phyloP scores from a whole-genome alignment of 306 rosid genomes.

The Corylus heterophylla region DNA sequence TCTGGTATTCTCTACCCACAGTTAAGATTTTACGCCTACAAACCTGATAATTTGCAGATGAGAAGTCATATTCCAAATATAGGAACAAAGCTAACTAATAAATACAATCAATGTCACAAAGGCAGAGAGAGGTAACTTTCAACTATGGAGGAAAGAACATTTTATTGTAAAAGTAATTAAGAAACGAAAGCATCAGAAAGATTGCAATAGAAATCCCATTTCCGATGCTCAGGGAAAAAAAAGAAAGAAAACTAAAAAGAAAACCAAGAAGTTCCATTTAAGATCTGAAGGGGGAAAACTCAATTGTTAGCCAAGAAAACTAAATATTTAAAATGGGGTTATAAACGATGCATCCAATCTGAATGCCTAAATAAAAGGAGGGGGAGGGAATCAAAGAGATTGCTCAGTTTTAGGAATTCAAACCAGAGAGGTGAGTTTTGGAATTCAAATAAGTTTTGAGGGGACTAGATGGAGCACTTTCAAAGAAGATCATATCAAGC shows the following conservation, averaged over 20 bases:
- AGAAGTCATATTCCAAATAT: constrained; percentile 29
- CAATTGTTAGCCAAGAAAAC: neutral
- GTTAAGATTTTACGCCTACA: constrained; percentile 78
- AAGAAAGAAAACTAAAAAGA: too few relatives aligned
- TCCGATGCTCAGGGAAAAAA: neutral
- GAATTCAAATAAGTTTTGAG: neutral
- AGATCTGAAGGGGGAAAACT: neutral
- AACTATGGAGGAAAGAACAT: neutral
- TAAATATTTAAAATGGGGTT: neutral
- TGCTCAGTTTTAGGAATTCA: neutral
- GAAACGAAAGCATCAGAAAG: neutral
- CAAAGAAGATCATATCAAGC: neutral
- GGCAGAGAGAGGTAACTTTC: neutral
- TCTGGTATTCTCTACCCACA: constrained; percentile 69
- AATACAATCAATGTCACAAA: neutral
- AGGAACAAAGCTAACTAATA: constrained; percentile 9
- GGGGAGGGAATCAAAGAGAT: neutral
- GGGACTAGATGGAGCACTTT: neutral
- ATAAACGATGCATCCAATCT: neutral
- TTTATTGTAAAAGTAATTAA: neutral
- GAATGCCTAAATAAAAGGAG: neutral
- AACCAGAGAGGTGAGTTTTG: neutral
- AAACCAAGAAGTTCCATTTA: neutral
- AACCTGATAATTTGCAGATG: constrained; percentile 49
- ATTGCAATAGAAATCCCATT: neutral